Percentiles rank a stretch among this genome's conserved stretches.
Conservation (phyloP, 495 filamentous ascomycete species). For the Lasiosphaeria miniovina region DNA sequence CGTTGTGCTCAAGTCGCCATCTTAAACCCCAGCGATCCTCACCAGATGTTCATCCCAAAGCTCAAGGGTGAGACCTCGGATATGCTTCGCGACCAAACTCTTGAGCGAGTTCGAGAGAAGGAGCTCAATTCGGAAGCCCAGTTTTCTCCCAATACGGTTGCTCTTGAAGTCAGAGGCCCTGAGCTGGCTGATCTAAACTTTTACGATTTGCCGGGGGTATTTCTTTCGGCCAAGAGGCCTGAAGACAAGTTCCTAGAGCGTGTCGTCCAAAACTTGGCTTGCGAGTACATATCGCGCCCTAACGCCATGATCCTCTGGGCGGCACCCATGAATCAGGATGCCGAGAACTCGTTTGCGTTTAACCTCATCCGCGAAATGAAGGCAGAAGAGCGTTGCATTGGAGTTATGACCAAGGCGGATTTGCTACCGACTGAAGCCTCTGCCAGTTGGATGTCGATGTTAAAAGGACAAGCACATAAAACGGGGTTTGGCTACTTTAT, state of each 20-base stretch:
- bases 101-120: conserved; percentile 28
- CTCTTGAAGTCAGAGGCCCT: conserved; percentile 67
- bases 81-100: conserved; percentile 30
- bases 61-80: conserved; percentile 25
- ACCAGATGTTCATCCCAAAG: conserved; percentile 49
- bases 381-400: conserved; percentile 64
- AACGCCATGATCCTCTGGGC: conserved; percentile 73
- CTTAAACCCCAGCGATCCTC: conserved; percentile 53
- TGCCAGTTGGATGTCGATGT: conserved; percentile 55
- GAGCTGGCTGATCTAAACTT: conserved; percentile 69
- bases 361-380: conserved; percentile 55
- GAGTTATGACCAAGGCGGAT: conserved; percentile 81
- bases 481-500: conserved; percentile 67
- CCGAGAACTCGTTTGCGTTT: conserved; percentile 67
- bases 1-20: conserved; percentile 70
- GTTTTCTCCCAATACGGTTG: conserved; percentile 76
- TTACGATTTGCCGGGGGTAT: conserved; percentile 78
- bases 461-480: conserved; percentile 51
- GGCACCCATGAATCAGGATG: conserved; percentile 69
- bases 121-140: conserved; percentile 47
- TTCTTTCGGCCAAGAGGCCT: conserved; percentile 59
- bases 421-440: conserved; percentile 43
- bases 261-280: conserved; percentile 66
- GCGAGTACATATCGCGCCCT: conserved; percentile 59
- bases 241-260: conserved; percentile 63